Evolutionary conservation across 169 alveolate genomes (phyloP), one percentile per base, ranked within the genome.

Genomic region (Cryptosporidium tyzzeri): DNA sequence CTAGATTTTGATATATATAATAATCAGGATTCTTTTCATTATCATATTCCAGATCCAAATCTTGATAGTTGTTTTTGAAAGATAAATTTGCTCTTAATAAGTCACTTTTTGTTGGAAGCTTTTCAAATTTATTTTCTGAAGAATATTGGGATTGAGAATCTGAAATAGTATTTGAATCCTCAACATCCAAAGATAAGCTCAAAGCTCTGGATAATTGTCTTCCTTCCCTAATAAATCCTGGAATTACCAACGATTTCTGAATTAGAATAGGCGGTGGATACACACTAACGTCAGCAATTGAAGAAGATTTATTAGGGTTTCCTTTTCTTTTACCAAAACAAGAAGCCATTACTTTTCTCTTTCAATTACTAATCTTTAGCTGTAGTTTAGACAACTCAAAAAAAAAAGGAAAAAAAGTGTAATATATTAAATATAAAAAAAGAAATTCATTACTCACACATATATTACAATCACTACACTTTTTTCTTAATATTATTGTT

Each of bases 121-220:
- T 55, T 26, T 55, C 67, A 55, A 55, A 8, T 71, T 45, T 71
- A 8, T 59, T 50, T n/a, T 29, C 48, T 14, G 26, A 35, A 51
- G 85, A 71, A 50, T 33, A 10, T 16, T 26, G 69, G 12, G 67
- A 10, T 16, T 26, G 69, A 26, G 85, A 50, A 67, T 59, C 33
- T 21, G 69, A 50, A 29, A 10, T 31, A 16, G 86, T 51, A 37
- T 37, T 31, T 3, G 62, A 33, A 41, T 53, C 55, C 3, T 73
- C 58, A 55, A 35, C 62, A 18, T 51, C 44, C 21, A 73, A 35
- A 55, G 16, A 33, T 23, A 73, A 55, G 1, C 86, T 73, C 70
- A 73, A 73, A 55, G 86, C 44, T 73, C 86, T 73, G 6, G 86
- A 73, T 9, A 73, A 29, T 41, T 73, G 71, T 29, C 86, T 73